phyloP scores from a whole-genome alignment of 1,284 basidiomycete species.

The Malassezia equina region DNA sequence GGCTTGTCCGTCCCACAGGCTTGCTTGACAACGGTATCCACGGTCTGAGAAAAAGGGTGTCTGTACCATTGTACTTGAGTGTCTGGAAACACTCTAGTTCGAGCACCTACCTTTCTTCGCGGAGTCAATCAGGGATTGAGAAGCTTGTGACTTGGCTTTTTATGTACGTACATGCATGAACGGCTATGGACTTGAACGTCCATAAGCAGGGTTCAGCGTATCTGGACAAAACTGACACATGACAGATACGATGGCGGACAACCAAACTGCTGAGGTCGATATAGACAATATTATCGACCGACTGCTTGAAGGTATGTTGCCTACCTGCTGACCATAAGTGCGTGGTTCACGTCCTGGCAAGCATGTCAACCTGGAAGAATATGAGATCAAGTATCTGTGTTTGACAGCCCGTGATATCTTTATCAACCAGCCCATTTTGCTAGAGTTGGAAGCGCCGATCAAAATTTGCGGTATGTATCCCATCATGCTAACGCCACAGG shows the following conservation, averaged over 20 bases:
- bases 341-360: conserved; percentile 85
- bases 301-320: conserved; percentile 35
- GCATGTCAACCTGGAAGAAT: conserved; percentile 83
- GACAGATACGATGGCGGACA: conserved; percentile 32
- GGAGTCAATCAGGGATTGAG: not conserved
- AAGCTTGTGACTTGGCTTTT: not conserved
- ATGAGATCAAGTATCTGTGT: conserved; percentile 91
- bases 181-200: not conserved
- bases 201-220: not conserved
- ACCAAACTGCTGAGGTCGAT: conserved; percentile 41
- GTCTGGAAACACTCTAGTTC: not conserved
- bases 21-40: not conserved
- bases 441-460: conserved; percentile 88
- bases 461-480: conserved; percentile 79
- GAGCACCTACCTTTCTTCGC: not conserved
- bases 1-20: not conserved
- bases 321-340: conserved; percentile 53
- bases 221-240: not conserved
- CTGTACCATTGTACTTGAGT: not conserved
- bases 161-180: not conserved
- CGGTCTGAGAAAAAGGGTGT: not conserved
- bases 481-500: conserved; percentile 49
- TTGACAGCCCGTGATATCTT: conserved; percentile 90
- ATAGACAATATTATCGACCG: conserved; percentile 48
- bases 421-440: conserved; percentile 85